Evolutionary conservation across 1,284 basidiomycete species (phyloP).

Genomic region (Irpex lacteus): DNA sequence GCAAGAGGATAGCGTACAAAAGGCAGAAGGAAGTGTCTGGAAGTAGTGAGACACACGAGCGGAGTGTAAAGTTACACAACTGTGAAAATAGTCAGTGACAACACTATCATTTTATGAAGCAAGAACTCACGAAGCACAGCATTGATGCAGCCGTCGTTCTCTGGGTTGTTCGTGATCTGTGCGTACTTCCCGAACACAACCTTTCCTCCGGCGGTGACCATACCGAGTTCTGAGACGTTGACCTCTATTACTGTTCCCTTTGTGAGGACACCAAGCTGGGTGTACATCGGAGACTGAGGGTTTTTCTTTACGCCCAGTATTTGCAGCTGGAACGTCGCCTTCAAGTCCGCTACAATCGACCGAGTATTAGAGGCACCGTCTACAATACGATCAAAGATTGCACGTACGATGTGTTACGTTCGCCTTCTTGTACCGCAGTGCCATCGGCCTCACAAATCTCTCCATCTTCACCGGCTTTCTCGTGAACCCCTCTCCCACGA

Average conservation of each 20-base stretch:
- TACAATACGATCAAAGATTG: neutral
- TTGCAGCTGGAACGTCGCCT: conserved; percentile 98
- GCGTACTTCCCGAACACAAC: conserved; percentile 92
- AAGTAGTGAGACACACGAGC: neutral
- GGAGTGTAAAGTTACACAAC: conserved; percentile 5
- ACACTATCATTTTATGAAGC: neutral
- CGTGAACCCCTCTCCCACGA: conserved; percentile 98
- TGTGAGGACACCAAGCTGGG: conserved; percentile 93
- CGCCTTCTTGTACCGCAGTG: conserved; percentile 95
- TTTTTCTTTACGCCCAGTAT: conserved; percentile 99
- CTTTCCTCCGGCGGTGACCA: conserved; percentile 99
- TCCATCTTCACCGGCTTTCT: conserved; percentile 99
- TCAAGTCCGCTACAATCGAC: conserved; percentile 75
- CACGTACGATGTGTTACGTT: conserved; percentile 96
- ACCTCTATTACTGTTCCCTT: conserved; percentile 99
- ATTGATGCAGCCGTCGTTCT: conserved; percentile 97
- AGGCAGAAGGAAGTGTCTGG: neutral
- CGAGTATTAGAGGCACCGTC: neutral
- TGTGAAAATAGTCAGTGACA: neutral
- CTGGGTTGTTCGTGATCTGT: conserved; percentile 95
- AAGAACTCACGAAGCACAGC: conserved; percentile 76
- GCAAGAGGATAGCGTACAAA: neutral
- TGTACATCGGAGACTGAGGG: conserved; percentile 98
- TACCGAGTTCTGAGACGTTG: conserved; percentile 94
- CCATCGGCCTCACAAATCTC: conserved; percentile 97